Base-by-base conservation (phyloP, 1,139 yeast species). In the Candida albicans region DNA sequence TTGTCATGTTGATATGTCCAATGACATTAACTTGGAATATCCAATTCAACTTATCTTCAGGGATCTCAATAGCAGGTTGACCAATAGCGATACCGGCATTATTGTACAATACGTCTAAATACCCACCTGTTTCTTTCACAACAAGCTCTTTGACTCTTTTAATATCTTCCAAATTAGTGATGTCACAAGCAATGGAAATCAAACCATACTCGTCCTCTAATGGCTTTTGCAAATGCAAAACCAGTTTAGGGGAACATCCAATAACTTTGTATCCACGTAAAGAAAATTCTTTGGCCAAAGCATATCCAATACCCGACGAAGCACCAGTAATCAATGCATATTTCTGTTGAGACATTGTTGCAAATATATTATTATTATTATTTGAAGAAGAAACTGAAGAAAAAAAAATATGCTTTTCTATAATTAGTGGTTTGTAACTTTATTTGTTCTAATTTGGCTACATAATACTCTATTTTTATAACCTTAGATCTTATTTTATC, bases 321-420 rank as follows among this genome's bases (percentile, higher is more conserved):
- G 75, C 72, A 1, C 75, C 76, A 1, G 72, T 60, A 15, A 70
- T 56, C 4, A 70, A 56, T 4, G 75, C 76, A 51, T 57, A 51
- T 37, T 51, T 50, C n/a, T 37, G 42, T 14, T 32, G 24, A 13
- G 33, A 13, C 30, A 27, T 27, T n/a, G 30, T 27, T 27, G 30
- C 30, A 18, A 18, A 18, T 18, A 18, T 18, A 18, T 3, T 18
- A 4, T 5, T 4, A 18, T 18, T n/a, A n/a, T n/a, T n/a, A n/a
- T n/a, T n/a, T n/a, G n/a, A n/a, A n/a, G n/a, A n/a, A n/a, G n/a
- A n/a, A n/a, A n/a, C n/a, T n/a, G n/a, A 5, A 18, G 5, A 18
- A 18, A 18, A 18, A 5, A 18, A 18, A 18, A 18, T 18, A 18
- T 18, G 5, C 22, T 18, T 18, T 18, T 18, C 3, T 18, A 18